Base-by-base conservation (phyloP, 1,139 yeast genomes). In the Magnusiomyces fungicola region DNA sequence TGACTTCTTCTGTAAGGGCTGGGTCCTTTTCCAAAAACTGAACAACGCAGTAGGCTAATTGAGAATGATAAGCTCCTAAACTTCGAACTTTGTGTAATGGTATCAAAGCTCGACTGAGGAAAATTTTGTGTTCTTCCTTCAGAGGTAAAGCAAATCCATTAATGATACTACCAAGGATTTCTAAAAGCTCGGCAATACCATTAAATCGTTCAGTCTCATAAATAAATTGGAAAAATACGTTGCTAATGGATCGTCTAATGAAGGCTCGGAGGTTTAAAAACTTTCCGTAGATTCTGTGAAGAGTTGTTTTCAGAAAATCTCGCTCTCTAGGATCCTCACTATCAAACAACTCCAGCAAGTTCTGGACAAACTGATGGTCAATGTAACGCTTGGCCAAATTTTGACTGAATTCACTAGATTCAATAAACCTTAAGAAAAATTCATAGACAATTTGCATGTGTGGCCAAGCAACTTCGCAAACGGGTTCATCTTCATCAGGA, bases 401-500 rank as follows among this genome's bases (percentile, higher is more conserved):
- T 61, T 90, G 96, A 63, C 88, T 88, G 65, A 94, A 92, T 68
- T 90, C 97, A 3, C 96, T 95, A 56, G 92, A 82, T 68, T 92
- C 98, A 55, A 92, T 83, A 68, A 92, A 92, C 61, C 96, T 74
- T 55, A 94, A 72, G 65, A 92, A 92, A 62, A 92, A 88, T 66
- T 92, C 97, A 69, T 94, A 92, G 41, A 90, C 95, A 41, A 90
- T 79, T 68, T 88, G 95, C 97, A 94, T 92, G 66, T 92, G 99
- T 3, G 98, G 96, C 99, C 99, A 92, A 4, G 97, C 92, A 54
- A 92, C 80, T 65, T 94, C 98, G 61, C 81, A 81, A 40, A 92
- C 95, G 1, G 97, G 97, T 68, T 92, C 99, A 69, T 92, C 98
- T 69, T 92, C 99, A 70, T 92, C 98, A 0, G 99, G 98, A 61